Evolutionary conservation across 73 alveolate genomes (phyloP).

Genomic region (Uronychia setigera): DNA sequence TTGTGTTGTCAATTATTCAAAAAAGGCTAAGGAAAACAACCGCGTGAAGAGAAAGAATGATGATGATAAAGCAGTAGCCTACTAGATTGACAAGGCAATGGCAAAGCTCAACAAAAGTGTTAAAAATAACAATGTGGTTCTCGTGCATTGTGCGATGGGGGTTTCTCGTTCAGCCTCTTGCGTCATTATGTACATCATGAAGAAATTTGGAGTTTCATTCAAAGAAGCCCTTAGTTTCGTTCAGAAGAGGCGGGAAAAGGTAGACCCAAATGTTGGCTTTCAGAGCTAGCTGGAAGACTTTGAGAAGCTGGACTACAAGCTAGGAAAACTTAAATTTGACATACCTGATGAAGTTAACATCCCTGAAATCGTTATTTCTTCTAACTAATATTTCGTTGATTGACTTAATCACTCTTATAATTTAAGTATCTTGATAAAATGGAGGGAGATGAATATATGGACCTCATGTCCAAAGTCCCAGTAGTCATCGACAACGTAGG

Average conservation of each 20-base stretch:
- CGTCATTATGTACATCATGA: conserved; percentile 84
- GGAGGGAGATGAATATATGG: not conserved
- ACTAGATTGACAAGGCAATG: not conserved
- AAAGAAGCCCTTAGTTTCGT: conserved; percentile 72
- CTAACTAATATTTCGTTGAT: not conserved
- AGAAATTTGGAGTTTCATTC: conserved; percentile 54
- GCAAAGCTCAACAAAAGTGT: not conserved
- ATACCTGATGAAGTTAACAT: not conserved
- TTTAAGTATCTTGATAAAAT: not conserved
- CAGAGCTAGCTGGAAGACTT: conserved; percentile 61
- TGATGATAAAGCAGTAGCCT: not conserved
- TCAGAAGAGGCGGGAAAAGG: conserved; percentile 68
- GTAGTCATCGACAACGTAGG: conserved; percentile 71
- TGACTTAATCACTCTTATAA: not conserved
- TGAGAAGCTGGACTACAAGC: conserved; percentile 28
- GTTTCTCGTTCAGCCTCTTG: conserved; percentile 83
- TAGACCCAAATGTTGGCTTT: conserved; percentile 85
- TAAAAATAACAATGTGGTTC: conserved; percentile 15
- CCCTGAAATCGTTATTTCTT: not conserved
- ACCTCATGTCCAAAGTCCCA: conserved; percentile 26
- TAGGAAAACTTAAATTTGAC: not conserved
- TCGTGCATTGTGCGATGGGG: conserved; percentile 93
- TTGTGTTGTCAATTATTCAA: not conserved
- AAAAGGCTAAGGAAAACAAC: not conserved
- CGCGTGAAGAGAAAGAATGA: not conserved